Base-by-base conservation (phyloP, 352 stramenopile species). In the Stramenopiles sp. region DNA sequence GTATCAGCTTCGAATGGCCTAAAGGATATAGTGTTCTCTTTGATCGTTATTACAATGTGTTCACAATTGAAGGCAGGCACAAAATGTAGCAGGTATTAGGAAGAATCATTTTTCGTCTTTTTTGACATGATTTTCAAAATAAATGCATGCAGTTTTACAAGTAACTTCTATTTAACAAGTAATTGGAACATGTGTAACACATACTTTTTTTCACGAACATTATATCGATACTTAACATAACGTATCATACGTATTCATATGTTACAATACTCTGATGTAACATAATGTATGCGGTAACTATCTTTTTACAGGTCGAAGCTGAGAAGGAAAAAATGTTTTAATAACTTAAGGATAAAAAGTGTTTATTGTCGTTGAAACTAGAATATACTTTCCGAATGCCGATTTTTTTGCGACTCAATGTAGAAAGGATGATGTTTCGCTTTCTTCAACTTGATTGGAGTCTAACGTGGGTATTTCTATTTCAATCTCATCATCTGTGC, bases 1-100 rank as follows among this genome's bases (percentile, higher is more conserved):
- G 86, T 99, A 99, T 88, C 94, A 98, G 88, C 85, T 99, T 81
- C 89, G 96, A 86, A 99, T 99, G 95, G 95, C 92, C 82, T 98
- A 96, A 86, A 80, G 33, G 25, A 55, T 67, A 80, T n/a, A 67
- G 67, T 25, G 25, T n/a, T 25, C 33, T 80, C 25, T 44, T 67
- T 44, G 25, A 44, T 55, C 33, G 67, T 25, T 80, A 55, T 80
- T 80, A 67, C 33, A 67, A 67, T 25, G 25, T 25, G n/a, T 67
- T 80, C 75, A 67, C 25, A 44, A 67, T 80, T 39, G n/a, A n/a
- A 67, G n/a, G 25, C n/a, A 55, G n/a, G n/a, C 25, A 25, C 33
- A n/a, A 80, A 67, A 67, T 25, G 33, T 67, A 67, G 25, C 33
- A 44, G 25, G 33, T 80, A 25, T 80, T n/a, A n/a, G n/a, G n/a